Base-by-base conservation (phyloP, 768 basidiomycete species). In the Coprinopsis sp. region DNA sequence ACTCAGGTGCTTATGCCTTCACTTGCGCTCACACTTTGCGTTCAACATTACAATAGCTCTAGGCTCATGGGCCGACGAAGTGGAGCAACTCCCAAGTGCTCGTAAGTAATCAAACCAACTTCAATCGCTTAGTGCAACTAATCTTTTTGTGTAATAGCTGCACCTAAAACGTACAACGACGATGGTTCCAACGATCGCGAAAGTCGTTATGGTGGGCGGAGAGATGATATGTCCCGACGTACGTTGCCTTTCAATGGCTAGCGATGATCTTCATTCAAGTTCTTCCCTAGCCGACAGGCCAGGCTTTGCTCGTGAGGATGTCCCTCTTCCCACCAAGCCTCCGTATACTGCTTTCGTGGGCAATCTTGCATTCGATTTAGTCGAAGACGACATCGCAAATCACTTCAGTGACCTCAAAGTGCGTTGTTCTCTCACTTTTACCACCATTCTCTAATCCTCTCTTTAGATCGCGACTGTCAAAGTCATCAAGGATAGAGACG, bases 61-160 rank as follows among this genome's bases (percentile, higher is more conserved):
- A 43, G 95, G 92, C 59, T 94, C 91, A 61, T 99, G 96, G 96
- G 96, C 96, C 6, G 96, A 98, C 64, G 96, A 98, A 68, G 93
- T 97, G 91, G 94, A 96, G 54, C 58, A 77, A 24, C 77, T 98
- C 51, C 95, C 95, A 22, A 87, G 81, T 57, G 94, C 91, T 60
- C 95, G 95, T 98, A 71, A 71, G 93, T 75, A 28, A 25, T 18
- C 18, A 29, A 46, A 37, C 40, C 44, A 51, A 37, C 33, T 41
- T 42, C 44, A 8, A 31, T 30, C 27, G 8, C 34, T 14, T n/a
- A 8, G 27, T 10, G 8, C n/a, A 12, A 28, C 5, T n/a, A 5
- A 8, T 38, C 21, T 8, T 23, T 23, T 37, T 24, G 12, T 51
- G 37, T 51, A 37, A 48, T 57, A 87, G 89, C 90, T 49, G 81